phyloP scores from a whole-genome alignment of 305 asterid species.

The Coffea humblotiana region DNA sequence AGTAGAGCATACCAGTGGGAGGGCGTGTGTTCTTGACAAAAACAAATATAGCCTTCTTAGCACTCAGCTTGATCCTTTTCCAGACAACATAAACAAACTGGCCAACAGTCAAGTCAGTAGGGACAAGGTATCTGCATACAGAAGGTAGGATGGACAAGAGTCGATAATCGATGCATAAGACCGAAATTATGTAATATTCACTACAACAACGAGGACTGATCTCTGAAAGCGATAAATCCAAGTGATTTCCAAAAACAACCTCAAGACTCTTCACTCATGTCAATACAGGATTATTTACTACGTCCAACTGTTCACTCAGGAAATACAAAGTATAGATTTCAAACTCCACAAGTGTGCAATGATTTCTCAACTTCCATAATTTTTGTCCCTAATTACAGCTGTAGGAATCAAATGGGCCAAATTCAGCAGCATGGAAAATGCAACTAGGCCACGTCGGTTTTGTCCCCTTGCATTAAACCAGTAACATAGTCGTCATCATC shows the following conservation, averaged over 20 bases:
- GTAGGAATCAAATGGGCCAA: background rate
- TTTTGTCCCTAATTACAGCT: background rate
- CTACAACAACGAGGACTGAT: background rate
- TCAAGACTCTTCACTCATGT: background rate
- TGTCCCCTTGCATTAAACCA: conserved; percentile 30
- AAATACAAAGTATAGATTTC: background rate
- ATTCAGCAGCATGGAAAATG: background rate
- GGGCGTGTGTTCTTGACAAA: conserved; percentile 34
- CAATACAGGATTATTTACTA: background rate
- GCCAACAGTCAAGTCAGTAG: conserved; percentile 38
- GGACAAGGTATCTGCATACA: conserved; percentile 36
- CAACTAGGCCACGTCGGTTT: background rate
- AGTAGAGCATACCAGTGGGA: conserved; percentile 25
- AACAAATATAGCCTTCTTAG: conserved; percentile 37
- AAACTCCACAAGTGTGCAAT: background rate
- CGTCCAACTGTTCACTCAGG: background rate
- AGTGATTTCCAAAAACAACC: background rate
- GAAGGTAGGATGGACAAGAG: background rate
- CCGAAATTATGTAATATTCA: background rate
- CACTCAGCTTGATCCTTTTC: conserved; percentile 37
- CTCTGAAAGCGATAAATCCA: background rate
- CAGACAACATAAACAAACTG: conserved; percentile 37
- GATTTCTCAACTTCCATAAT: background rate
- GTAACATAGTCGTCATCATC: conserved; percentile 38
- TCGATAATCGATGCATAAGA: background rate